Evolutionary conservation across 768 basidiomycete species (phyloP), one percentile per base, ranked within the genome.

Genomic region (Russula dissimulans): DNA sequence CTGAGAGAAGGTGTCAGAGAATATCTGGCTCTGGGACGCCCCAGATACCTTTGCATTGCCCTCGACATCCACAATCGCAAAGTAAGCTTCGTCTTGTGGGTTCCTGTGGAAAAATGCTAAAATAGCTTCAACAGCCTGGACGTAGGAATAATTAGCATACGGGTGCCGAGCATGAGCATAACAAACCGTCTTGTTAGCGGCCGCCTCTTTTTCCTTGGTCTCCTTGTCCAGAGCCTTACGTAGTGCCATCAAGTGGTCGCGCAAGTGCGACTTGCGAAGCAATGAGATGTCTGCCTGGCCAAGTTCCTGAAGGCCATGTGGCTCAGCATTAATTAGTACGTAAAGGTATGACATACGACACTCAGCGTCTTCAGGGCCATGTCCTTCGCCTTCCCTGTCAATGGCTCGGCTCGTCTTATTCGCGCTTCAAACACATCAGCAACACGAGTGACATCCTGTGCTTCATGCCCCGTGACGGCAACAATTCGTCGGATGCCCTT

Each of bases 401-500:
- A 73, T 26, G 70, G 68, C 56, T 88, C 84, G 41, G 89, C 78
- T 47, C 73, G 76, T 55, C 83, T 81, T 44, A 97, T 79, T 61
- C 80, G 79, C 4, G 78, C 74, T 60, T 81, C 78, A 22, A 94
- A 78, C 17, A 77, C 76, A 54, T 81, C 77, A 5, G 89, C 92
- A 51, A 79, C 69, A 17, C 87, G 83, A 1, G 81, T 84, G 10
- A 87, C 91, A 31, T 88, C 87, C 38, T 87, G 81, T 0, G 97
- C 97, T 71, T 98, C 94, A 64, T 92, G 83, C 17, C 95, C 95
- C 0, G 97, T 98, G 53, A 99, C 86, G 41, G 93, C 97, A 51
- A 89, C 86, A 59, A 99, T 86, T 41, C 97, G 84, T 52, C 97
- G 87, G 64, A 97, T 95, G 43, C 97, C 97, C 76, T 98, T 98